These are phyloP conservation scores for Saururus chinensis DNA, from an alignment of 164 flowering plant genomes.

Conservation along the genomic window DNA sequence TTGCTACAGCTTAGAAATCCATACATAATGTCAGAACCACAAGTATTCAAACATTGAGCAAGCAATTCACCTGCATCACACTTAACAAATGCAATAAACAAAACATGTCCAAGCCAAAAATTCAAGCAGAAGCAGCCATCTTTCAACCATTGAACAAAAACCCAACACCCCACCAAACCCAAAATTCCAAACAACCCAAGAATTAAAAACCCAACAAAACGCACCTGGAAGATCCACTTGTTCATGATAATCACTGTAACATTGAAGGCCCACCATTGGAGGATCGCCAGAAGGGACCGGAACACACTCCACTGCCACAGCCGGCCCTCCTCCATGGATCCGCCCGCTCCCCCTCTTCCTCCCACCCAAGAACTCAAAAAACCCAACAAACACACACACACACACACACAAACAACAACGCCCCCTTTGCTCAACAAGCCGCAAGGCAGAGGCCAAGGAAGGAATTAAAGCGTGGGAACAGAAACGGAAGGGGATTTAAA, in stretches of 20 bases:
- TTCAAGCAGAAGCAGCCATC: too few relatives aligned
- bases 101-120: too few relatives aligned
- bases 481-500: neutral
- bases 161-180: neutral
- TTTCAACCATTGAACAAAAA: too few relatives aligned
- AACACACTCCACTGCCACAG: conserved; percentile 59
- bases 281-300: conserved; percentile 72
- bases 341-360: conserved; percentile 7
- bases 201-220: neutral
- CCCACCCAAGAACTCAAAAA: conserved; percentile 13
- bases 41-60: too few relatives aligned
- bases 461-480: neutral
- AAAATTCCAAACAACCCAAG: neutral
- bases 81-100: too few relatives aligned
- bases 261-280: conserved; percentile 98
- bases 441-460: neutral
- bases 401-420: neutral
- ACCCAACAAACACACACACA: conserved; percentile 7
- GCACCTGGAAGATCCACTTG: conserved; percentile 99
- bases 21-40: too few relatives aligned
- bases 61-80: too few relatives aligned
- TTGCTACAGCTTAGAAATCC: too few relatives aligned
- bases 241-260: conserved; percentile 96
- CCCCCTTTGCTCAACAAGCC: neutral
- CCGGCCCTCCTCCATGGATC: conserved; percentile 58